Conservation (phyloP, 1,284 basidiomycete species). For the Erythrobasidium hasegawianum region DNA sequence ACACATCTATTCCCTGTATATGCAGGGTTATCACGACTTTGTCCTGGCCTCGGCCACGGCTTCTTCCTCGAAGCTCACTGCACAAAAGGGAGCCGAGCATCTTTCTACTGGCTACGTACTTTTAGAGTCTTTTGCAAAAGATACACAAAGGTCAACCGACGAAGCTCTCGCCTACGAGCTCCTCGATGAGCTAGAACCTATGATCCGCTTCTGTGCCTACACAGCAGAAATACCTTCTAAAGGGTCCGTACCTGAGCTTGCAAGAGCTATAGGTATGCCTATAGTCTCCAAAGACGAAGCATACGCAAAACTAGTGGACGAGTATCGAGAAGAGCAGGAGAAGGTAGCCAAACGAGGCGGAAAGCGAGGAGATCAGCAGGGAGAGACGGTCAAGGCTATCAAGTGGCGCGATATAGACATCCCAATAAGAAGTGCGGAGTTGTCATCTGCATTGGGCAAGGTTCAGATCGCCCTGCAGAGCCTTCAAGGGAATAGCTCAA, state of each 20-base stretch:
- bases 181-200: conserved; percentile 80
- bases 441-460: conserved; percentile 79
- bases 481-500: conserved; percentile 53
- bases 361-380: background rate
- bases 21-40: conserved; percentile 52
- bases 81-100: conserved; percentile 55
- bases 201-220: conserved; percentile 89
- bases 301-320: background rate
- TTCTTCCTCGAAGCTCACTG: background rate
- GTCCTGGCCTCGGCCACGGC: conserved; percentile 40
- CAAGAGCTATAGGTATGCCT: background rate
- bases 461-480: conserved; percentile 71
- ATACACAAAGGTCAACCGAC: conserved; percentile 72
- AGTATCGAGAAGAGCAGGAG: conserved; percentile 18
- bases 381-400: background rate
- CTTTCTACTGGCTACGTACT: conserved; percentile 71
- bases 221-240: conserved; percentile 55
- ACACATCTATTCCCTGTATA: conserved; percentile 50
- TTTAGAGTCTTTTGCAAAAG: conserved; percentile 65
- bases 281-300: background rate
- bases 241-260: conserved; percentile 7
- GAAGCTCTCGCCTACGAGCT: conserved; percentile 83
- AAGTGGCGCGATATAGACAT: conserved; percentile 48
- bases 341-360: background rate
- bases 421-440: conserved; percentile 82